Conservation (phyloP, 805 yeast genomes). For the Nakazawaea sp. region DNA sequence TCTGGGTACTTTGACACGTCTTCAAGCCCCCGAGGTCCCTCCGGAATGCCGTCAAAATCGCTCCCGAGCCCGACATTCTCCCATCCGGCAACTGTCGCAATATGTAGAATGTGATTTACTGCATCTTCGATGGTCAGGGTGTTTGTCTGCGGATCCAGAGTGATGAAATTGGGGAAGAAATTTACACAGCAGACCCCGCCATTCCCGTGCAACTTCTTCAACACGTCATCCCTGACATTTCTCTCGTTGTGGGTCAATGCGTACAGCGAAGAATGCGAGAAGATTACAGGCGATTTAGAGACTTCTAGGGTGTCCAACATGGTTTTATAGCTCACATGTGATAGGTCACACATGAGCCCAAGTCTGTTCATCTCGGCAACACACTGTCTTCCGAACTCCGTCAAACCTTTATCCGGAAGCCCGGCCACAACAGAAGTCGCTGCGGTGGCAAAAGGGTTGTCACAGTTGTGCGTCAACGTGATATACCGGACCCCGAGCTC, state of each 20-base stretch:
- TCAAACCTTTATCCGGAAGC: slow-evolving; percentile 35
- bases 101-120: slow-evolving; percentile 35
- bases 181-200: slow-evolving; percentile 43
- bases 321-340: slow-evolving; percentile 41
- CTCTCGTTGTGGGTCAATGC: slow-evolving; percentile 32
- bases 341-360: slow-evolving; percentile 46
- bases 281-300: slow-evolving; percentile 39
- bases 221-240: slow-evolving; percentile 42
- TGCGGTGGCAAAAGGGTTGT: slow-evolving; percentile 52
- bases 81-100: slow-evolving; percentile 36
- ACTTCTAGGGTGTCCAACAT: slow-evolving; percentile 36
- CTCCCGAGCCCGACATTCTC: slow-evolving; percentile 39
- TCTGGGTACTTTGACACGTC: slow-evolving; percentile 52
- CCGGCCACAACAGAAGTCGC: slow-evolving; percentile 43
- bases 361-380: slow-evolving; percentile 43
- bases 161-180: slow-evolving; percentile 35
- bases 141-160: slow-evolving; percentile 11
- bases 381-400: slow-evolving; percentile 33
- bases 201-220: slow-evolving; percentile 28
- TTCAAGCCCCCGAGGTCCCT: slow-evolving; percentile 43
- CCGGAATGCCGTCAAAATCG: slow-evolving; percentile 47
- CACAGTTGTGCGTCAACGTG: slow-evolving; percentile 49
- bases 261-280: slow-evolving; percentile 41
- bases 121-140: slow-evolving; percentile 38
- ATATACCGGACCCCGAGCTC: slow-evolving; percentile 48